Evolutionary conservation across 768 basidiomycete species (phyloP).

Genomic region (Amanita thiersii): DNA sequence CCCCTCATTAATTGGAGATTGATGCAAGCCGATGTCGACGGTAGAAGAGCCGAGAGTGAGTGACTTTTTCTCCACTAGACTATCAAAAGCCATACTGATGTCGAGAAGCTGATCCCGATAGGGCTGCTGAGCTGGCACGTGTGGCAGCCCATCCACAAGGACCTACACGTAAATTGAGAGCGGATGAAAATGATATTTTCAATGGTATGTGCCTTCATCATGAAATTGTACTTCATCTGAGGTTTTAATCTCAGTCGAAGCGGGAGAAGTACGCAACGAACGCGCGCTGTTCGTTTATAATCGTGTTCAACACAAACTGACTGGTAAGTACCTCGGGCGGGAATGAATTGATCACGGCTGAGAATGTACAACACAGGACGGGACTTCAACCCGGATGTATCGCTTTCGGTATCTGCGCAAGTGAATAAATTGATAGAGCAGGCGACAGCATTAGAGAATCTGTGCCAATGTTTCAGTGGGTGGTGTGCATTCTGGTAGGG

Average conservation of each 20-base stretch:
- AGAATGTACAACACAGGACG: conserved; percentile 42
- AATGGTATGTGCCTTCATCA: conserved; percentile 49
- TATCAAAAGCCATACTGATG: conserved; percentile 27
- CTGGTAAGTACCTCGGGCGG: conserved; percentile 42
- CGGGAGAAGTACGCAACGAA: conserved; percentile 86
- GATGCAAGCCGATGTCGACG: conserved; percentile 77
- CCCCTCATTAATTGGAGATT: conserved; percentile 96
- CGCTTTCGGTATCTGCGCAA: conserved; percentile 69
- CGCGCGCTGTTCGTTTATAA: conserved; percentile 88
- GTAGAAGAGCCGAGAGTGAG: conserved; percentile 59
- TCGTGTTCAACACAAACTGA: conserved; percentile 91
- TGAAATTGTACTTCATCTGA: conserved; percentile 21
- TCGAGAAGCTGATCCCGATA: conserved; percentile 35
- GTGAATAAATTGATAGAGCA: conserved; percentile 92
- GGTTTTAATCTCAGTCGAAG: conserved; percentile 49
- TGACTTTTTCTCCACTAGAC: conserved; percentile 7
- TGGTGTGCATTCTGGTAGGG: conserved; percentile 84
- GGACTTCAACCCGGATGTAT: conserved; percentile 84
- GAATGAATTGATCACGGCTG: neutral
- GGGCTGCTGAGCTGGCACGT: conserved; percentile 55
- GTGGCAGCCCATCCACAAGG: conserved; percentile 72
- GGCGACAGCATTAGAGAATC: conserved; percentile 88
- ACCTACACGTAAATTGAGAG: conserved; percentile 73
- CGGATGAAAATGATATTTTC: conserved; percentile 92
- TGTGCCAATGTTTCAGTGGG: conserved; percentile 95